These are phyloP conservation scores for Teratosphaeriaceae sp. DNA, from an alignment of 2,329 filamentous ascomycete species.

Conservation along the genomic window DNA sequence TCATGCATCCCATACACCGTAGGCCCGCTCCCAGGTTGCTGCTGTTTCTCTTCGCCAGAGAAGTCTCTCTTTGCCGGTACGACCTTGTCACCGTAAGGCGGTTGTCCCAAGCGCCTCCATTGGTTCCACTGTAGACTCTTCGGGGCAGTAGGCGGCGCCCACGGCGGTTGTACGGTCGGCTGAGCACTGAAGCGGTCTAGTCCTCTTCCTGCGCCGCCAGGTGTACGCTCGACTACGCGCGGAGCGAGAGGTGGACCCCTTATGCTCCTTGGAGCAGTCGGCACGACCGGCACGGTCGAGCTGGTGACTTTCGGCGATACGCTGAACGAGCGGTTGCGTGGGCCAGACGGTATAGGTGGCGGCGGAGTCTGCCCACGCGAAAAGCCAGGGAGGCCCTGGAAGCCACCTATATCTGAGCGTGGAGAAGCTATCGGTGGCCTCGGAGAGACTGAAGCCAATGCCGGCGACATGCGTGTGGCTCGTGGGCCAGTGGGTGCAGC, in stretches of 20 bases:
- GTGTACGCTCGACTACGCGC: slow-evolving; percentile 16
- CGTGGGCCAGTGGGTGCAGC: slow-evolving; percentile 26
- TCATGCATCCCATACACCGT: neutral
- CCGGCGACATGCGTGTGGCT: slow-evolving; percentile 20
- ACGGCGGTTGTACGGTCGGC: slow-evolving; percentile 5
- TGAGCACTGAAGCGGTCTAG: slow-evolving; percentile 10
- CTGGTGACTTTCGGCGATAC: slow-evolving; percentile 28
- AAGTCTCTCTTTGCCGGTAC: slow-evolving; percentile 42
- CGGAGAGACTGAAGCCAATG: slow-evolving; percentile 19
- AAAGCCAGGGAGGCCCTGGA: slow-evolving; percentile 5
- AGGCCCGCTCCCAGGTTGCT: neutral
- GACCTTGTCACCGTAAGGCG: slow-evolving; percentile 16
- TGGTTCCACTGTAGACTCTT: slow-evolving; percentile 16
- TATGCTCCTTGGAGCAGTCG: slow-evolving; percentile 31
- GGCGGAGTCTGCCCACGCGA: slow-evolving; percentile 21
- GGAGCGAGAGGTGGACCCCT: slow-evolving; percentile 23
- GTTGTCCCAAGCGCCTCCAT: slow-evolving; percentile 15
- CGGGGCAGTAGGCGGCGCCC: slow-evolving; percentile 13
- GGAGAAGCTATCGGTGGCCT: slow-evolving; percentile 22
- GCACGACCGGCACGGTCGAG: slow-evolving; percentile 29
- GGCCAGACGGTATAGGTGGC: slow-evolving; percentile 26
- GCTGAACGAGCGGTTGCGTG: slow-evolving; percentile 27
- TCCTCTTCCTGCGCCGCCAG: slow-evolving; percentile 13
- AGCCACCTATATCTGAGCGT: slow-evolving; percentile 16
- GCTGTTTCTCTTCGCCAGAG: slow-evolving; percentile 35